Conservation (phyloP, 2,329 filamentous ascomycete species). For the Elsinoe fawcettii region DNA sequence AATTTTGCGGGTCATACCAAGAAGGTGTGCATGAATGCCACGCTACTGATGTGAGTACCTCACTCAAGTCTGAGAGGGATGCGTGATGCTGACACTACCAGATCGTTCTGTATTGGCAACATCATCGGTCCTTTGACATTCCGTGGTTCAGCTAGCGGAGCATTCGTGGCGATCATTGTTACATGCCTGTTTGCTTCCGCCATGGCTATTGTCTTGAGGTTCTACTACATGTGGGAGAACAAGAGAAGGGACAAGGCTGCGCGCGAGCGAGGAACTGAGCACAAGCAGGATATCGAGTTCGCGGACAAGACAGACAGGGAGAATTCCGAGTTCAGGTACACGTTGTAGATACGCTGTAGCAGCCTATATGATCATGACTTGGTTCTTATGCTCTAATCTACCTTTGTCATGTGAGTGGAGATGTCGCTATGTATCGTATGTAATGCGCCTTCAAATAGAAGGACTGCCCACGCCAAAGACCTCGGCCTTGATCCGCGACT, state of each 20-base stretch:
- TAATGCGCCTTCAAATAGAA: not conserved
- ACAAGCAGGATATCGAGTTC: conserved; percentile 21
- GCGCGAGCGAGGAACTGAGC: conserved; percentile 23
- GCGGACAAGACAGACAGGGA: conserved; percentile 26
- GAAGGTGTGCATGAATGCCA: conserved; percentile 61
- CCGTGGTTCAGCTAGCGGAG: conserved; percentile 21
- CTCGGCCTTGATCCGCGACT: conserved; percentile 58
- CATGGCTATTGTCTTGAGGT: conserved; percentile 39
- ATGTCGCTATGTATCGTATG: not conserved
- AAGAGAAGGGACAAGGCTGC: conserved; percentile 24
- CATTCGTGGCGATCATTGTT: conserved; percentile 31
- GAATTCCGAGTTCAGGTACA: conserved; percentile 26
- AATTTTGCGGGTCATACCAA: conserved; percentile 67
- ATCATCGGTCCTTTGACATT: conserved; percentile 38
- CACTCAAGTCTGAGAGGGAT: not conserved
- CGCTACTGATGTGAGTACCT: conserved; percentile 28
- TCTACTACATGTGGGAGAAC: conserved; percentile 45
- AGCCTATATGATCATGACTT: not conserved
- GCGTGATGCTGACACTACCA: not conserved
- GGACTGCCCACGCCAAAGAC: conserved; percentile 16
- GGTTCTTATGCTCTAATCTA: not conserved
- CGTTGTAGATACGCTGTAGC: conserved; percentile 2
- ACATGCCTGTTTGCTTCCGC: conserved; percentile 29
- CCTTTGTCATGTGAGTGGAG: not conserved
- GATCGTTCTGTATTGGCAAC: conserved; percentile 31